A percentile compares a stretch with the other conserved stretches of the same genome.
These are phyloP conservation scores for Phytopythium delawarense DNA, from an alignment of 352 stramenopile genomes.

Conservation along the genomic window DNA sequence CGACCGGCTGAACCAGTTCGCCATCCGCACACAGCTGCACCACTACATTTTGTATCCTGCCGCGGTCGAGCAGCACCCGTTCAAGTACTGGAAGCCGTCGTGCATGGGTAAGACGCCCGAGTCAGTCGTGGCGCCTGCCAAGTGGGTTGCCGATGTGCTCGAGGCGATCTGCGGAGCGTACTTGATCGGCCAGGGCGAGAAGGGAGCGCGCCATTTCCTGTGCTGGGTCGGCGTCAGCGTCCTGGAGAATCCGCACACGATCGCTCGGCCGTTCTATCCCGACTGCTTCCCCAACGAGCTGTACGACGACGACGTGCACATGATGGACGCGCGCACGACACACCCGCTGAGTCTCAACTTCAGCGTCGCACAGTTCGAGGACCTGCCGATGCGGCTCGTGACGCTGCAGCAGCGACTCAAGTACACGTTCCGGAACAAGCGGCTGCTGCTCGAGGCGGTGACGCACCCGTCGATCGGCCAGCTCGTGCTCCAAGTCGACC, in stretches of 20 bases:
- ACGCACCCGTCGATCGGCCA: slow-evolving; percentile 70
- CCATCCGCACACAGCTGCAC: slow-evolving; percentile 48
- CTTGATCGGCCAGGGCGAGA: slow-evolving; percentile 63
- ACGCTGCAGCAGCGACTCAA: slow-evolving; percentile 72
- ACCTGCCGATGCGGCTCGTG: slow-evolving; percentile 43
- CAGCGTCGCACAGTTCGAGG: slow-evolving; percentile 49
- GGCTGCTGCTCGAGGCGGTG: slow-evolving; percentile 68
- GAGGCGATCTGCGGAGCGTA: slow-evolving; percentile 82
- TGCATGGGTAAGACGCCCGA: slow-evolving; percentile 82
- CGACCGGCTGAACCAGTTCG: slow-evolving; percentile 74
- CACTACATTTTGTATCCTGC: slow-evolving; percentile 79
- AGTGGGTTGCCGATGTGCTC: slow-evolving; percentile 84
- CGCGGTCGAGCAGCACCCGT: slow-evolving; percentile 79
- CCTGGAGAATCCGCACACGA: slow-evolving; percentile 34
- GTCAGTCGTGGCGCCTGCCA: slow-evolving; percentile 61
- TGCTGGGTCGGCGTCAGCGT: slow-evolving; percentile 73
- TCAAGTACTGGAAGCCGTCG: slow-evolving; percentile 84
- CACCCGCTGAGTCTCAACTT: slow-evolving; percentile 44
- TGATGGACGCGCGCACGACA: slow-evolving; percentile 15
- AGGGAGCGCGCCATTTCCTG: slow-evolving; percentile 70
- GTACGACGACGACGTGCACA: slow-evolving; percentile 25
- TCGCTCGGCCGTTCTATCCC: slow-evolving; percentile 52
- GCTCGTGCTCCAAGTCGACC: slow-evolving; percentile 45
- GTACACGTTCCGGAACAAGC: slow-evolving; percentile 81
- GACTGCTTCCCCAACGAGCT: slow-evolving; percentile 66